These are phyloP conservation scores for Penstemon eatonii DNA, from an alignment of 257 asterid genomes.

Conservation along the genomic window DNA sequence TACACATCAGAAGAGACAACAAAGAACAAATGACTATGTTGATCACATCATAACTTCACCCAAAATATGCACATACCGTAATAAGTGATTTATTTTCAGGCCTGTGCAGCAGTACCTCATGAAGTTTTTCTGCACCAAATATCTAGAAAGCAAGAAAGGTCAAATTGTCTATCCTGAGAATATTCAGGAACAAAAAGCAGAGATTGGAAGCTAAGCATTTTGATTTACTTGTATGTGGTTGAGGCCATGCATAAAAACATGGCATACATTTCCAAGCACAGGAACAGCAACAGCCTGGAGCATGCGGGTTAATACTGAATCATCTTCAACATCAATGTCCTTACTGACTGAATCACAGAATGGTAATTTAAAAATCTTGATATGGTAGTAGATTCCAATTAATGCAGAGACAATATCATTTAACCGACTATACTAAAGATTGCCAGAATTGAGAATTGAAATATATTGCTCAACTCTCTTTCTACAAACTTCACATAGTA, in stretches of 20 bases:
- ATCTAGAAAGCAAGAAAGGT: conserved; percentile 44
- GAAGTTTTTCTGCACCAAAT: conserved; percentile 81
- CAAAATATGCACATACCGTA: conserved; percentile 52
- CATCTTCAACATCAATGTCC: conserved; percentile 67
- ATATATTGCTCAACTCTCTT: too few species aligned
- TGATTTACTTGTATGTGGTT: conserved; percentile 66
- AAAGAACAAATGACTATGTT: neutral
- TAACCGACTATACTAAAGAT: too few species aligned
- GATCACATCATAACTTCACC: conserved; percentile 23
- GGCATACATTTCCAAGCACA: conserved; percentile 85
- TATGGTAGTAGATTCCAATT: too few species aligned
- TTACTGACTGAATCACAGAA: conserved; percentile 52
- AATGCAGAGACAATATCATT: too few species aligned
- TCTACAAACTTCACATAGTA: too few species aligned
- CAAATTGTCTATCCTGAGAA: conserved; percentile 6
- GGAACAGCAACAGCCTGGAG: conserved; percentile 91
- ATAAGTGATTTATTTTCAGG: conserved; percentile 64
- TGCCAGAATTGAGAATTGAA: too few species aligned
- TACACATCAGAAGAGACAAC: neutral
- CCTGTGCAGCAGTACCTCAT: conserved; percentile 56
- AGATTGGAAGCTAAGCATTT: neutral
- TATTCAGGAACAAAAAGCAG: conserved; percentile 1
- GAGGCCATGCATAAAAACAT: conserved; percentile 94
- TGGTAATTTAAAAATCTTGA: neutral
- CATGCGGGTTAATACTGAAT: conserved; percentile 68